Evolutionary conservation across 2,329 filamentous ascomycete species (phyloP), one percentile per base, ranked within the genome.

Genomic region (Diaporthe sp.): DNA sequence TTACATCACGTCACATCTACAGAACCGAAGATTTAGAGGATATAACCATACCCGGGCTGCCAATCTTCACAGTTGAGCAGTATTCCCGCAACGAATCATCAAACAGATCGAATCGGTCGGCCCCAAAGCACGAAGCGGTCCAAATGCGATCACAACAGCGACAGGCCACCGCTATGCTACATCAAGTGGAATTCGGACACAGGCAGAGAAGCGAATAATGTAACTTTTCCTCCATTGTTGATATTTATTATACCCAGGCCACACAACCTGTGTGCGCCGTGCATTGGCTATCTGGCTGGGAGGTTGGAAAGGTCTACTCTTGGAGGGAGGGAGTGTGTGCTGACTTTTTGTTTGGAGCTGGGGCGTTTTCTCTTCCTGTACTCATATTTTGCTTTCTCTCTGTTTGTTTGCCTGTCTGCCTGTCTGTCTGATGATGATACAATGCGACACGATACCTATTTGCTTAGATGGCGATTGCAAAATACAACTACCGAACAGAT

Each of bases 381-480:
- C 22, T 31, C 12, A 15, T 15, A 5, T 69, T 34, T 44, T 44
- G 15, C 8, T 46, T 12, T 59, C 55, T 70, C 25, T 28, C 6
- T n/a, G 1, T 37, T 34, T 51, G 15, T 68, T 9, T 53, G 28
- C n/a, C 25, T 67, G 61, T n/a, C 25, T n/a, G 31, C 15, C 53
- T 55, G 31, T 31, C 61, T 65, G 42, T 65, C 61, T 19, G 46
- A 46, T 39, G 46, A 72, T 55, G 58, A 57, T 46, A 57, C 59
- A n/a, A 68, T 42, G 49, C 49, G 68, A 68, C 55, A 49, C 74
- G 75, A 76, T 76, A 76, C 75, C 75, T 58, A 74, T 74, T 74
- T 76, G 58, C 10, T 74, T 74, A 59, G n/a, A 51, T 55, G 74
- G 59, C 58, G 46, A 46, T 44, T 59, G 44, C 58, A 25, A 73